These are phyloP conservation scores for Talaromyces piceae DNA, from an alignment of 2,329 filamentous ascomycete genomes.

Conservation along the genomic window DNA sequence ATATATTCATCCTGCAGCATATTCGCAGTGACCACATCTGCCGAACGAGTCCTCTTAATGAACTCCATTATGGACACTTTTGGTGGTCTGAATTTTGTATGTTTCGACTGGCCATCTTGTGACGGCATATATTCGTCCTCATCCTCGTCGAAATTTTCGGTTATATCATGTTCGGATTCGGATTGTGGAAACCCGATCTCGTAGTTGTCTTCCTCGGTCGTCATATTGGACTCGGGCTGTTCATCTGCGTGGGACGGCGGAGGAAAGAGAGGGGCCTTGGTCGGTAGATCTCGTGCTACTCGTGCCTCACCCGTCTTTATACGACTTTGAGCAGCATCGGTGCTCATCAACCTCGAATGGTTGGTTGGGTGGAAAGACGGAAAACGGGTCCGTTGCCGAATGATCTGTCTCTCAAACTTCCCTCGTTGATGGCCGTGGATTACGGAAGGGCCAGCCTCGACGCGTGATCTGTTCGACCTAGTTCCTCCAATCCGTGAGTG, in stretches of 20 bases:
- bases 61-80: not conserved
- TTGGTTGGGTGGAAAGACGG: not conserved
- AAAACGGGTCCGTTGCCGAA: not conserved
- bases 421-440: not conserved
- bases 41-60: not conserved
- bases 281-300: not conserved
- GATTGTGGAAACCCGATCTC: not conserved
- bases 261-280: not conserved
- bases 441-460: not conserved
- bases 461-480: not conserved
- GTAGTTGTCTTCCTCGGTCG: not conserved
- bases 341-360: slow-evolving; percentile 6
- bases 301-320: not conserved
- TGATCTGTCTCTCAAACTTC: not conserved
- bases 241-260: not conserved
- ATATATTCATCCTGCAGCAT: not conserved
- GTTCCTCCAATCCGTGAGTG: not conserved
- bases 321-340: not conserved
- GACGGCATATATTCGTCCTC: not conserved
- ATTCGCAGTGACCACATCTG: not conserved
- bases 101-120: not conserved
- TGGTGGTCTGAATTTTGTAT: not conserved
- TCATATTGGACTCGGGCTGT: not conserved
- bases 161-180: not conserved
- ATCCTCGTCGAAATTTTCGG: not conserved